These are phyloP conservation scores for Fusarium dlaminii DNA, from an alignment of 2,329 filamentous ascomycete genomes.

Conservation along the genomic window DNA sequence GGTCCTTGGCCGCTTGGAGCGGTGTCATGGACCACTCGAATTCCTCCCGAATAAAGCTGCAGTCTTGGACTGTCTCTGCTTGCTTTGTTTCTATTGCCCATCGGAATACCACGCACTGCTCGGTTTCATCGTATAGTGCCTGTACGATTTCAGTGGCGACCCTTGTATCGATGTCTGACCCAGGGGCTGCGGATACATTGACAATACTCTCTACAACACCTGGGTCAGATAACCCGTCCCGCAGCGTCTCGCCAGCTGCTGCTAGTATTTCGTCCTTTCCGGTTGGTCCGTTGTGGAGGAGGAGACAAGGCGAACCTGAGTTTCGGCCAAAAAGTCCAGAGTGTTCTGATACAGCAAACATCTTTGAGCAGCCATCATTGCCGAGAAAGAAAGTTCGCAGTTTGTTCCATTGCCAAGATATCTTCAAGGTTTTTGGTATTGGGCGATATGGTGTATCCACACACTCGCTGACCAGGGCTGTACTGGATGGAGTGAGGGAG, in stretches of 20 bases:
- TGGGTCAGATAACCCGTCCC: conserved; percentile 16
- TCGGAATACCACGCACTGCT: conserved; percentile 24
- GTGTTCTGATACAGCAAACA: conserved; percentile 33
- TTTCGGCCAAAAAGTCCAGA: conserved; percentile 23
- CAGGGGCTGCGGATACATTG: conserved; percentile 25
- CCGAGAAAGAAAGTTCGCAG: conserved; percentile 30
- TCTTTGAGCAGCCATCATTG: conserved; percentile 23
- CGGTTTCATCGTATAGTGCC: conserved; percentile 20
- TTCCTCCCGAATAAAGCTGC: conserved; percentile 21
- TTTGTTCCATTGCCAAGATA: conserved; percentile 36
- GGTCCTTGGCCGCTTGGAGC: conserved; percentile 9
- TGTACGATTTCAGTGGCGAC: conserved; percentile 29
- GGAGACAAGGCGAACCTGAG: conserved; percentile 21
- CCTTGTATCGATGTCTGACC: conserved; percentile 14
- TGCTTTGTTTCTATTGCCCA: conserved; percentile 29
- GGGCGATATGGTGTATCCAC: conserved; percentile 20
- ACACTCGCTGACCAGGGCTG: conserved; percentile 32
- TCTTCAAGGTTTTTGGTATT: conserved; percentile 22
- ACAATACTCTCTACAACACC: conserved; percentile 25
- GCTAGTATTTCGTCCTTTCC: conserved; percentile 29
- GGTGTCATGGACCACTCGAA: conserved; percentile 33
- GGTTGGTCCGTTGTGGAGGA: conserved; percentile 28
- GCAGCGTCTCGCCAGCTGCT: conserved; percentile 24
- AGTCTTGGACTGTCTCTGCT: conserved; percentile 7
- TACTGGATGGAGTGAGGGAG: conserved; percentile 28